Conservation (phyloP, 352 stramenopile genomes). For the Saprolegnia diclina region DNA sequence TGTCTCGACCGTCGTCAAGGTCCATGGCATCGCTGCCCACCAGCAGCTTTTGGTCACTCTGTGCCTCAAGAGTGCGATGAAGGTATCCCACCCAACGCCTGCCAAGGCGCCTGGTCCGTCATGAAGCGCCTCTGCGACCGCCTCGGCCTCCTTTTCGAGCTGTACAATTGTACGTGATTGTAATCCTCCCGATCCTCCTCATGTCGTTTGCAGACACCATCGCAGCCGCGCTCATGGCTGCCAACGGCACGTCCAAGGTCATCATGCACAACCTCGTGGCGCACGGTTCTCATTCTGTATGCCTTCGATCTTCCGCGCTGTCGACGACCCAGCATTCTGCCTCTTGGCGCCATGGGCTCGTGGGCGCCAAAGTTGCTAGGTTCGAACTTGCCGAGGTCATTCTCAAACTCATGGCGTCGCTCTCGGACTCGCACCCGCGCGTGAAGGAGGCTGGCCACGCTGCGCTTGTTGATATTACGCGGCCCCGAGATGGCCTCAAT, state of each 20-base stretch:
- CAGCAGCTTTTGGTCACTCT: constrained; percentile 98
- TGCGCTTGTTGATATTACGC: constrained; percentile 96
- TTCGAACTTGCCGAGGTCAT: constrained; percentile 97
- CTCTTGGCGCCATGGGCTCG: constrained; percentile 93
- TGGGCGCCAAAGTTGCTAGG: constrained; percentile 98
- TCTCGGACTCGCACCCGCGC: constrained; percentile 98
- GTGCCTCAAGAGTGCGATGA: constrained; percentile 79
- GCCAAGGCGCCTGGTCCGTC: constrained; percentile 93
- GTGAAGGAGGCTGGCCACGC: constrained; percentile 95
- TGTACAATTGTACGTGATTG: constrained; percentile 95
- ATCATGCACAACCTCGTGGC: constrained; percentile 99
- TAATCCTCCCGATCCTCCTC: constrained; percentile 97
- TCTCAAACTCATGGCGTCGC: constrained; percentile 95
- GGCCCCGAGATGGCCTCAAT: constrained; percentile 99
- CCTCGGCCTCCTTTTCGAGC: constrained; percentile 98
- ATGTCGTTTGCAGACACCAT: constrained; percentile 96
- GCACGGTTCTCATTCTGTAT: constrained; percentile 98
- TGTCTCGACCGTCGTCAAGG: constrained; percentile 98
- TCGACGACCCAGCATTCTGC: constrained; percentile 96
- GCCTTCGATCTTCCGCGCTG: constrained; percentile 93
- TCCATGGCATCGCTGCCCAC: constrained; percentile 95
- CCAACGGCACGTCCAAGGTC: constrained; percentile 88
- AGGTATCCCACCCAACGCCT: constrained; percentile 61
- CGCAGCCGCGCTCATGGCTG: constrained; percentile 94
- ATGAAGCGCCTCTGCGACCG: constrained; percentile 96